phyloP scores from a whole-genome alignment of 2,329 filamentous ascomycete species.

The Aspergillus sojae region DNA sequence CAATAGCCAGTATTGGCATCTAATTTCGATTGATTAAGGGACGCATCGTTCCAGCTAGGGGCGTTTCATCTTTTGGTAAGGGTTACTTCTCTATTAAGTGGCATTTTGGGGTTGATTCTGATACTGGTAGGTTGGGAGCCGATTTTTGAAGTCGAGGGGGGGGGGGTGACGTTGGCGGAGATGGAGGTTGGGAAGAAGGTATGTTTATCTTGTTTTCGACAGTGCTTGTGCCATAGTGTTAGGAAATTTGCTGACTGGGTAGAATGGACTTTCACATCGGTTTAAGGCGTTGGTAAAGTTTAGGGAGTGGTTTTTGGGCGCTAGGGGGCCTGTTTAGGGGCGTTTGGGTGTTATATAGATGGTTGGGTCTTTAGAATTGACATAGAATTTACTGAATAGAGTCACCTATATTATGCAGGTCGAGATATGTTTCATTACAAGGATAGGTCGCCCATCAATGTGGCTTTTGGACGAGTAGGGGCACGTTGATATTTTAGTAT shows the following conservation, averaged over 20 bases:
- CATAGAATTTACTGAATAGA: neutral
- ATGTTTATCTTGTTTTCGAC: neutral
- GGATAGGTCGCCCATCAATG: neutral
- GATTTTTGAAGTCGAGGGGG: constrained; percentile 82
- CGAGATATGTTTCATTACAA: neutral
- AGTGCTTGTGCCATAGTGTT: neutral
- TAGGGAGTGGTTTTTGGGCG: neutral
- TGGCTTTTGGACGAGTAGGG: neutral
- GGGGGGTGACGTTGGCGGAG: constrained; percentile 83
- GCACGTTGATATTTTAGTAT: neutral
- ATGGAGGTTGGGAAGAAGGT: constrained; percentile 72
- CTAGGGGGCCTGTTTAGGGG: neutral
- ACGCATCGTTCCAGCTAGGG: constrained; percentile 76
- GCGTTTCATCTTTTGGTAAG: constrained; percentile 75
- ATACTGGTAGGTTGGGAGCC: constrained; percentile 74
- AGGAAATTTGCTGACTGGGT: neutral
- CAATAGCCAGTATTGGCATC: neutral
- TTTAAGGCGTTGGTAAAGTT: neutral
- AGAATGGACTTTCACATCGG: constrained; percentile 5
- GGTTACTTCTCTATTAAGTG: constrained; percentile 6
- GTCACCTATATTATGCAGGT: neutral
- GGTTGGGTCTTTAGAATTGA: neutral
- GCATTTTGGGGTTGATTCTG: constrained; percentile 1
- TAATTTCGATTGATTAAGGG: constrained; percentile 44
- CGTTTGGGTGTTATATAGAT: neutral